phyloP scores from a whole-genome alignment of 495 filamentous ascomycete species.

The Physcia stellaris region DNA sequence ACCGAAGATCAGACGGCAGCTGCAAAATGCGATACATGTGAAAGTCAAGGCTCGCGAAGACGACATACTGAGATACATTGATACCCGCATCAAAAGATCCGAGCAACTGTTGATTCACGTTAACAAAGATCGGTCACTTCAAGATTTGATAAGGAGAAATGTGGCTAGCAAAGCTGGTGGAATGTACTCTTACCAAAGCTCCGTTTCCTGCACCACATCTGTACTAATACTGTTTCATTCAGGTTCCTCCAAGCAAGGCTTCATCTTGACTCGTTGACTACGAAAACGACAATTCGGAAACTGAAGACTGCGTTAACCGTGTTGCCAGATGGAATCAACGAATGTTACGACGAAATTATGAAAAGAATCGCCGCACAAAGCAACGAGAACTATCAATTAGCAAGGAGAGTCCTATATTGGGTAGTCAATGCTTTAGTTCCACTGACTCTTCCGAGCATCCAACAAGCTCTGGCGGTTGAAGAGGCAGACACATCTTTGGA shows the following conservation, averaged over 20 bases:
- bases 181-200: conserved; percentile 10
- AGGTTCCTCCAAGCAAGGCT: conserved; percentile 18
- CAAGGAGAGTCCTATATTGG: conserved; percentile 12
- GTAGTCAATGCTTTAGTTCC: conserved; percentile 10
- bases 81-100: conserved; percentile 3
- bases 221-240: background rate
- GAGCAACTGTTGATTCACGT: conserved; percentile 1
- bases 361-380: conserved; percentile 7
- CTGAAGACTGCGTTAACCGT: conserved; percentile 7
- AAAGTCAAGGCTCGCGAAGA: conserved; percentile 17
- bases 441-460: conserved; percentile 10
- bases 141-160: background rate
- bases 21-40: conserved; percentile 7
- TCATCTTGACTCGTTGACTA: conserved; percentile 14
- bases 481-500: conserved; percentile 9
- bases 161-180: conserved; percentile 11
- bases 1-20: conserved; percentile 7
- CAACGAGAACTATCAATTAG: background rate
- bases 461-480: conserved; percentile 16
- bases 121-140: conserved; percentile 1
- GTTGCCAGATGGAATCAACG: conserved; percentile 11
- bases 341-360: conserved; percentile 14
- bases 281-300: conserved; percentile 8
- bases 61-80: conserved; percentile 20
- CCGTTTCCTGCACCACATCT: background rate